phyloP scores from a whole-genome alignment of 2,329 filamentous ascomycete genomes.

The Penicillium sp. region DNA sequence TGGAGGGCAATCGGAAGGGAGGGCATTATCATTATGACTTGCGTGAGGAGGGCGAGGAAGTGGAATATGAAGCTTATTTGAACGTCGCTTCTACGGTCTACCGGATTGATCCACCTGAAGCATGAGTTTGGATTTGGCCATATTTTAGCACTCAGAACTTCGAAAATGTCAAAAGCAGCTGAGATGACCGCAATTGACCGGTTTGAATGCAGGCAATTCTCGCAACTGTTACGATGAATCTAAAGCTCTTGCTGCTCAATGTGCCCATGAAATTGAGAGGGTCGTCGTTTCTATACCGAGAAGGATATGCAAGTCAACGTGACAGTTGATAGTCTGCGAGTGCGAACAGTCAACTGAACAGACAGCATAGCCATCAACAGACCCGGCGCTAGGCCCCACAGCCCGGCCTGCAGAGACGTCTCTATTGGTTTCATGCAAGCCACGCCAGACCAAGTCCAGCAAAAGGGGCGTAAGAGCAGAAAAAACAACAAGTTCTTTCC shows the following conservation, averaged over 20 bases:
- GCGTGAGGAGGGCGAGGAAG: conserved; percentile 32
- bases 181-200: no score
- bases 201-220: background rate
- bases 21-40: conserved; percentile 52
- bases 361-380: background rate
- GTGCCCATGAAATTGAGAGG: no score
- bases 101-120: conserved; percentile 38
- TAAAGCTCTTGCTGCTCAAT: no score
- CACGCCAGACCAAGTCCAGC: conserved; percentile 1
- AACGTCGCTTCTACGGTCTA: conserved; percentile 47
- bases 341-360: background rate
- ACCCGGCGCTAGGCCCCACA: background rate
- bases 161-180: background rate
- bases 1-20: conserved; percentile 34
- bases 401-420: background rate
- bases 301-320: background rate
- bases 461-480: background rate
- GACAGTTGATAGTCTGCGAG: no score
- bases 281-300: no score
- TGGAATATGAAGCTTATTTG: conserved; percentile 53
- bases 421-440: background rate
- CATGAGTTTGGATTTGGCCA: background rate
- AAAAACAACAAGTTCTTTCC: background rate
- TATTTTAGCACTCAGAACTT: background rate
- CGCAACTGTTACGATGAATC: no score